Conservation (phyloP, 768 basidiomycete genomes). For the Kwoniella mangroviensis region DNA sequence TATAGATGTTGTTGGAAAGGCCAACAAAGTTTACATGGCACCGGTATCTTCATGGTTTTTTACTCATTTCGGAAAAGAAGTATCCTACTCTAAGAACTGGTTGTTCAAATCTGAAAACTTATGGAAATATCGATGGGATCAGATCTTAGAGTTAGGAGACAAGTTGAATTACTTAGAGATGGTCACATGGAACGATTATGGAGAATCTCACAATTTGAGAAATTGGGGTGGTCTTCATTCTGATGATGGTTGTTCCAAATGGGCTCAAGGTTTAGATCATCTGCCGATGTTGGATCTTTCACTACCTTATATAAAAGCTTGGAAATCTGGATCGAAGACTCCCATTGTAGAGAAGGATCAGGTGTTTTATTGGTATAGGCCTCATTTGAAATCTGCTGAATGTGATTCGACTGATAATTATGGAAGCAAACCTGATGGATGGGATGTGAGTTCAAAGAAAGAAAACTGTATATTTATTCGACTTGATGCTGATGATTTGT, state of each 20-base stretch:
- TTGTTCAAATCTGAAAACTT: constrained; percentile 53
- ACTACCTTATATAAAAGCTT: constrained; percentile 56
- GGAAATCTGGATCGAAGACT: constrained; percentile 43
- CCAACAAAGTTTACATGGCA: constrained; percentile 45
- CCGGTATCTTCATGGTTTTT: constrained; percentile 50
- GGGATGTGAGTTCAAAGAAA: constrained; percentile 37
- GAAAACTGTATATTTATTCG: background rate
- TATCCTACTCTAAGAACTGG: constrained; percentile 57
- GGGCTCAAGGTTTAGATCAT: constrained; percentile 54
- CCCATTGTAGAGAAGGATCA: constrained; percentile 51
- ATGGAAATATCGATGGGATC: constrained; percentile 54
- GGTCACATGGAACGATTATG: constrained; percentile 53
- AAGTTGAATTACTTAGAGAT: constrained; percentile 51
- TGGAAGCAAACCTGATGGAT: constrained; percentile 50
- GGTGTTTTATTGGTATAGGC: constrained; percentile 56
- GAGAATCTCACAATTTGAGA: constrained; percentile 56
- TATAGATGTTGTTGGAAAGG: constrained; percentile 19
- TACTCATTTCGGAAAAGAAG: constrained; percentile 54
- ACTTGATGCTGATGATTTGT: background rate
- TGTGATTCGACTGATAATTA: constrained; percentile 56
- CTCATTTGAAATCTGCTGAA: constrained; percentile 47
- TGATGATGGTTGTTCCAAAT: constrained; percentile 54
- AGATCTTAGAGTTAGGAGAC: constrained; percentile 45
- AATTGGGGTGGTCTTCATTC: constrained; percentile 51
- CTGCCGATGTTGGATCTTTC: constrained; percentile 53